These are phyloP conservation scores for Knoxdaviesia capensis DNA, from an alignment of 2,329 filamentous ascomycete species.

Conservation along the genomic window DNA sequence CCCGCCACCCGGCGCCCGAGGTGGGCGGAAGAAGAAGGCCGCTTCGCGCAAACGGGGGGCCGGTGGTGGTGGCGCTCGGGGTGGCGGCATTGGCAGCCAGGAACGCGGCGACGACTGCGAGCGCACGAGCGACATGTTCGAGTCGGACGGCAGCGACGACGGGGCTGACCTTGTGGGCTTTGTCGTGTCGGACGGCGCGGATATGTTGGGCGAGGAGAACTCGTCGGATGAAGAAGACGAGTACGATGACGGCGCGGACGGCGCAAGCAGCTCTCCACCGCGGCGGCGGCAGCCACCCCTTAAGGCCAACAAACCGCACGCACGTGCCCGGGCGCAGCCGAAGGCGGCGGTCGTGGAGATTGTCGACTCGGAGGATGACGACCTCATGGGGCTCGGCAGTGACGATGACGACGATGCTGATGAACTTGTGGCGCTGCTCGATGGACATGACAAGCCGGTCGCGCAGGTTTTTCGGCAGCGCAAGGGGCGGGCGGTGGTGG, in stretches of 20 bases:
- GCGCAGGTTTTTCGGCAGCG: too few relatives aligned
- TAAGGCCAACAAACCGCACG: too few relatives aligned
- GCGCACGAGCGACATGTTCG: conserved; percentile 4
- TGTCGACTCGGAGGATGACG: too few relatives aligned
- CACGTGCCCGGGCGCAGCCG: too few relatives aligned
- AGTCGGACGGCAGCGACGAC: conserved; percentile 4
- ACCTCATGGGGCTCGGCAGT: too few relatives aligned
- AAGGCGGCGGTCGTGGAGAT: too few relatives aligned
- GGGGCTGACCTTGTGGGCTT: conserved; percentile 4
- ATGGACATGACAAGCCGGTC: too few relatives aligned
- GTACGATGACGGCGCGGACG: too few relatives aligned
- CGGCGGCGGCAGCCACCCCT: too few relatives aligned
- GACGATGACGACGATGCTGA: too few relatives aligned
- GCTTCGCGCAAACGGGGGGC: neutral
- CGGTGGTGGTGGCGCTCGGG: neutral
- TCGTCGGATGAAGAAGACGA: conserved; percentile 1
- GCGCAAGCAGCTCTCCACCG: neutral
- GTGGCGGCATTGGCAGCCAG: neutral
- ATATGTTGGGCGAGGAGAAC: neutral
- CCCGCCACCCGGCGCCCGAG: neutral
- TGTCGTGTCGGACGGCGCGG: conserved; percentile 2
- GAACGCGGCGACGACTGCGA: conserved; percentile 1
- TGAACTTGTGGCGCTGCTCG: too few relatives aligned
- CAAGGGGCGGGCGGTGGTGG: too few relatives aligned
- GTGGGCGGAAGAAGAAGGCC: neutral